Base-by-base conservation (phyloP, 2,329 filamentous ascomycete genomes). In the Didymella arachidicola region DNA sequence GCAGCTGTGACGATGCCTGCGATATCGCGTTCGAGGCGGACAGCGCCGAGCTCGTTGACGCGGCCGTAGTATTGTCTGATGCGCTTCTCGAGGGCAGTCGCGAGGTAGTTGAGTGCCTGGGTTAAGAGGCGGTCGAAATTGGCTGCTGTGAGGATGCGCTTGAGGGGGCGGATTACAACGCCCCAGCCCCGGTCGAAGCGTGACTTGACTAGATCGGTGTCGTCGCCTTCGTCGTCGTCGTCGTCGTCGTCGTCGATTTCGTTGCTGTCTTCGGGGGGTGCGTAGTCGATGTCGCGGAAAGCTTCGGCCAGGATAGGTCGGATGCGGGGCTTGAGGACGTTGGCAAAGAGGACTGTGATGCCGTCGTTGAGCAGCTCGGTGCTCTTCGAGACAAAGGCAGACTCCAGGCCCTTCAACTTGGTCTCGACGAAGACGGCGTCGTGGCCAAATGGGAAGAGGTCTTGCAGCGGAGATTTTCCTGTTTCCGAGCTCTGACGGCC, bases 251-350 rank as follows among this genome's bases (percentile, higher is more conserved):
- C 81, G 88, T 85, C 19, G 11, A 41, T 25, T 14, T 41, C 38
- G 19, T 25, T 41, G 19, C 38, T 19, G 14, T 41, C 38, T 41
- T 41, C 83, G 41, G 87, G 84, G 60, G 88, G 84, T 8, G 71
- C 70, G 78, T 99, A 99, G 77, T 97, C 93, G 22, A 91, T 86
- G 70, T 98, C 94, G 42, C 93, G 89, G 83, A 98, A 98, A 0
- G 93, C 89, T 58, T 99, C 94, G 18, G 87, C 86, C 11, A 99
- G 83, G 3, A 97, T 88, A 0, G 92, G 92, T 0, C 93, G 88
- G 14, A 99, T 83, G 11, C 93, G 91, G 2, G 88, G 86, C 72
- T 94, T 94, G 68, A 97, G 84, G 2, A 98, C 91, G 70, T 93
- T 90, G 70, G 91, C 89, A 75, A 96, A 96, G 43, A 97, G 84